phyloP scores from a whole-genome alignment of 176 grass and related monocot species.

The Paspalum notatum region DNA sequence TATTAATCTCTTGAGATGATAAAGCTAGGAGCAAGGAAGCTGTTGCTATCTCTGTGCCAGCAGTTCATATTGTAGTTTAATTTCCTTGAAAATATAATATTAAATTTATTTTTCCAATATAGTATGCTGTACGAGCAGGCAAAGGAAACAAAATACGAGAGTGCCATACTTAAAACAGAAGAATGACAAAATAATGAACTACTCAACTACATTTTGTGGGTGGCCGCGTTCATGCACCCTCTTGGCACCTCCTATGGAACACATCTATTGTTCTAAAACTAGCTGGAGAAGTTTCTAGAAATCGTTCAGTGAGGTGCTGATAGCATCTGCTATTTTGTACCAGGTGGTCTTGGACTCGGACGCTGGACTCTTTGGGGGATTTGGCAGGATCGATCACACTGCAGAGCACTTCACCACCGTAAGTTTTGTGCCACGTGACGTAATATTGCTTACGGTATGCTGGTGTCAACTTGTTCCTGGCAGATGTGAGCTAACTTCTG shows the following conservation, averaged over 20 bases:
- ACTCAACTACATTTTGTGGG: not conserved
- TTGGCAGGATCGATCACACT: conserved; percentile 72
- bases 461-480: conserved; percentile 13
- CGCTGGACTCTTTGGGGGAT: conserved; percentile 87
- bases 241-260: conserved; percentile 1
- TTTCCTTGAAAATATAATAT: not conserved
- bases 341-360: conserved; percentile 93
- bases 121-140: not conserved
- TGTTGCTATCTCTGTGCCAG: not conserved
- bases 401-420: conserved; percentile 80
- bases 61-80: not conserved
- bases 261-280: conserved; percentile 15
- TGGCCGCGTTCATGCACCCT: not conserved
- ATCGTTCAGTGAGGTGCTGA: conserved; percentile 4
- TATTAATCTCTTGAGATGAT: conserved; percentile 1
- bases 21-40: not conserved
- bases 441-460: not conserved
- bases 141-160: conserved; percentile 18
- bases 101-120: not conserved
- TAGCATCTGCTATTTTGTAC: conserved; percentile 32
- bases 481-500: conserved; percentile 25
- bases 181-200: not conserved
- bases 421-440: conserved; percentile 35
- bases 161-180: conserved; percentile 4
- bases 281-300: conserved; percentile 6